These are phyloP conservation scores for Candida succiphila DNA, from an alignment of 805 yeast genomes.

Conservation along the genomic window DNA sequence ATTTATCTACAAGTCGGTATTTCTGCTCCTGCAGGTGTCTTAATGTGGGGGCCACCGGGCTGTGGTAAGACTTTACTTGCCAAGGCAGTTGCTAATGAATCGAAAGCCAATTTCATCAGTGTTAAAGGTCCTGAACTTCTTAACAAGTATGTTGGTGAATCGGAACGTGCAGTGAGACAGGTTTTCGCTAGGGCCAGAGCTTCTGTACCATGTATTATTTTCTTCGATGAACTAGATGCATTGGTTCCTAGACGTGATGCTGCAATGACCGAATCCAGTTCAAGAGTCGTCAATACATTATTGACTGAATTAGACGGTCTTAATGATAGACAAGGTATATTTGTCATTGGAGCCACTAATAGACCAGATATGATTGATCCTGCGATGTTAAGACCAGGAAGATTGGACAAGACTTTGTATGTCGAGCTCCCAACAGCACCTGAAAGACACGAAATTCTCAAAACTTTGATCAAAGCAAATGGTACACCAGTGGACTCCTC, in stretches of 20 bases:
- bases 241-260: constrained; percentile 91
- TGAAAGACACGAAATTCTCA: constrained; percentile 76
- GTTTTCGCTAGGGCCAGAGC: constrained; percentile 90
- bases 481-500: constrained; percentile 61
- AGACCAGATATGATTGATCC: constrained; percentile 98
- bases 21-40: constrained; percentile 92
- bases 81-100: constrained; percentile 96
- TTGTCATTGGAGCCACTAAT: constrained; percentile 93
- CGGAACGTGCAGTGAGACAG: constrained; percentile 88
- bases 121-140: constrained; percentile 95
- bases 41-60: constrained; percentile 99
- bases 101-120: constrained; percentile 91
- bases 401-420: constrained; percentile 86
- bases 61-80: constrained; percentile 96
- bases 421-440: constrained; percentile 76
- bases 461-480: constrained; percentile 61
- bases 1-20: constrained; percentile 85
- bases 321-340: constrained; percentile 86
- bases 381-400: constrained; percentile 95
- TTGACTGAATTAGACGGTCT: constrained; percentile 93
- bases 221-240: constrained; percentile 95
- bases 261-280: constrained; percentile 77
- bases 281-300: constrained; percentile 89
- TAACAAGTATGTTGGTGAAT: constrained; percentile 93
- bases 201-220: constrained; percentile 88